Base-by-base conservation (phyloP, 768 basidiomycete species). In the Naganishia randhawae region DNA sequence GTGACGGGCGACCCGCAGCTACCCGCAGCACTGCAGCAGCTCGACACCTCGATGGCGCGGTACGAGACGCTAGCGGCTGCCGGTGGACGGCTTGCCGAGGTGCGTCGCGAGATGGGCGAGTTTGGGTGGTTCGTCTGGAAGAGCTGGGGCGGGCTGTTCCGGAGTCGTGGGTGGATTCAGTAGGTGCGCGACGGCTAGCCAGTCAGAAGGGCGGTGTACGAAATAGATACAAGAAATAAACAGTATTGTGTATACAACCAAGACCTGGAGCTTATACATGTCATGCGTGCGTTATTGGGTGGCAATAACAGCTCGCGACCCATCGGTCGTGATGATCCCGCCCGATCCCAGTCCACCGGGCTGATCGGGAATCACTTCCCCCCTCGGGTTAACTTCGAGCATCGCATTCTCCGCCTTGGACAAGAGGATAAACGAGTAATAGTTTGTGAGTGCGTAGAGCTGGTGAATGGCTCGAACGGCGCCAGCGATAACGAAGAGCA, bases 381-480 rank as follows among this genome's bases (percentile, higher is more conserved):
- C 69, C 17, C 29, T 32, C n/a, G 54, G 54, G n/a, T 66, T 70
- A 55, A 70, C 69, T 42, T 70, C 69, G 50, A 70, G 52, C 31
- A 70, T 70, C 14, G 69, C 69, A 16, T 65, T 70, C 48, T 70
- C 69, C 29, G 69, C 69, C 48, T 70, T 70, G 16, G 63, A 51
- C 17, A 70, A 41, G 5, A 70, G 57, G 50, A 66, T 57, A 29
- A 52, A 41, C n/a, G 69, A 65, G 29, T 51, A 39, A 6, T 52
- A 45, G 45, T 50, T 66, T 17, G 69, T 70, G 22, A 70, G 14
- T 8, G 48, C 17, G 41, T 70, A 70, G 4, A 70, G 50, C 35
- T 66, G 69, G 8, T 41, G 50, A 10, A 70, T 70, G 19, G 65
- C 65, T 22, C 69, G 31, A 13, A 70, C 48, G 16, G 69, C 69